Conservation (phyloP, 306 rosid genomes). For the Begonia fuchsioides region DNA sequence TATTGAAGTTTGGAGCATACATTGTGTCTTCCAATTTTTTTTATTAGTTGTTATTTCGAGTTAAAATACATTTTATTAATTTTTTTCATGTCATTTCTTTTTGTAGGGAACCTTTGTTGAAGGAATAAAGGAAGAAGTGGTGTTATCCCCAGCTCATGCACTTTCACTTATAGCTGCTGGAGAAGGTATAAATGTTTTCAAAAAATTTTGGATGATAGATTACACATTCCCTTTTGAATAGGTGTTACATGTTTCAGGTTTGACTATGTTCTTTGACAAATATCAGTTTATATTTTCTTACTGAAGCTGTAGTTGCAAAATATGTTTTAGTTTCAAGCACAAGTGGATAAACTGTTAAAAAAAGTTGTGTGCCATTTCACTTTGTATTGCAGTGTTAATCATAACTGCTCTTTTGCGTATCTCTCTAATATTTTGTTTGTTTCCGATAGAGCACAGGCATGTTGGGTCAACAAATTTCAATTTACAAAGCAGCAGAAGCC, state of each 20-base stretch:
- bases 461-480: constrained; percentile 97
- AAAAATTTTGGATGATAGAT: no score
- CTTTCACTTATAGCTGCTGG: constrained; percentile 97
- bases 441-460: constrained; percentile 82
- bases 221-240: no score
- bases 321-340: no score
- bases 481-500: constrained; percentile 97
- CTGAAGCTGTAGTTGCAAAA: no score
- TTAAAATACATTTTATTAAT: neutral
- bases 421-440: constrained; percentile 5
- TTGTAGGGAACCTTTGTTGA: constrained; percentile 88
- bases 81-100: constrained; percentile 5
- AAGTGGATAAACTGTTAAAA: no score
- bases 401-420: constrained; percentile 11
- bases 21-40: no score
- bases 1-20: no score
- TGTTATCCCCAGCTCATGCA: constrained; percentile 96
- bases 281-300: no score
- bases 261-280: no score
- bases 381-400: constrained; percentile 4
- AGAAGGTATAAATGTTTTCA: constrained; percentile 49
- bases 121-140: constrained; percentile 98
- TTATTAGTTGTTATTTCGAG: no score
- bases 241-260: no score
- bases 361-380: neutral